These are phyloP conservation scores for Benincasa hispida DNA, from an alignment of 306 rosid genomes.

Conservation along the genomic window DNA sequence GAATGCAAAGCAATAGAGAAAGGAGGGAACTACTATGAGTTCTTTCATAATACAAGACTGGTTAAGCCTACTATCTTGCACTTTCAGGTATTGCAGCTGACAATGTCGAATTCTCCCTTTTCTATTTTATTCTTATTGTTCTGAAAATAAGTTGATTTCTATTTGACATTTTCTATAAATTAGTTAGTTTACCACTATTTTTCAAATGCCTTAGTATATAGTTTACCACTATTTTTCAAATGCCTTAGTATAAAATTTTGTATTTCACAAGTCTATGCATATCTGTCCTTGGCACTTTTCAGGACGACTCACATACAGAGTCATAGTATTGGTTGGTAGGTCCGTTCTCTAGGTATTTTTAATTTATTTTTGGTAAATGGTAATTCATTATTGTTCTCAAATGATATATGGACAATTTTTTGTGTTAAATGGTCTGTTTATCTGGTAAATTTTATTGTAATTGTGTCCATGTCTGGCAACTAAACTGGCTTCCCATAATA, in stretches of 20 bases:
- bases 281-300: not conserved
- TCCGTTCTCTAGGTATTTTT: not conserved
- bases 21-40: conserved; percentile 20
- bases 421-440: not conserved
- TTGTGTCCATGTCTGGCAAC: not conserved
- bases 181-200: not conserved
- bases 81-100: conserved; percentile 15
- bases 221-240: not conserved
- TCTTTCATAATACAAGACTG: conserved; percentile 21
- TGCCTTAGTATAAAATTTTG: not conserved
- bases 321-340: not conserved
- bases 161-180: not conserved
- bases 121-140: not conserved
- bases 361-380: not conserved
- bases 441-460: not conserved
- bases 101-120: not conserved
- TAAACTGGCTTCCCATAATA: not conserved
- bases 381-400: not conserved
- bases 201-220: not conserved
- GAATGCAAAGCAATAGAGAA: conserved; percentile 19
- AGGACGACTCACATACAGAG: not conserved
- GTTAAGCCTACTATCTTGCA: conserved; percentile 24
- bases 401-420: not conserved
- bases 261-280: not conserved
- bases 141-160: not conserved